Evolutionary conservation across 768 basidiomycete species (phyloP).

Genomic region (Tricholoma bakamatsutake): DNA sequence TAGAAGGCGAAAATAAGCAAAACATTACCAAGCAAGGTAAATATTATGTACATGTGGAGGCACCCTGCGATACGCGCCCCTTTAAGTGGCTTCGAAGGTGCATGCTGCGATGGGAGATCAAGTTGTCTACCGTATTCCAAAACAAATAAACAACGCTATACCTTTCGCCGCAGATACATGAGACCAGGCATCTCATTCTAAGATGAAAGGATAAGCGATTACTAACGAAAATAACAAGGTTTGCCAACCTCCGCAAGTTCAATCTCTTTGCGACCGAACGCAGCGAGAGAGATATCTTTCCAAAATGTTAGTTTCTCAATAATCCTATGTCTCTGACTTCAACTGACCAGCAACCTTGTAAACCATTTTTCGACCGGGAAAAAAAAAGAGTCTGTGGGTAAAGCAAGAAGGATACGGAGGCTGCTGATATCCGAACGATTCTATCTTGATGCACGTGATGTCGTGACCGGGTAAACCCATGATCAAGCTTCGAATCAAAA

Average conservation of each 20-base stretch:
- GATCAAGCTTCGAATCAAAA: no score
- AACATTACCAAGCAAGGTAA: constrained; percentile 1
- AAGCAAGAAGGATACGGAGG: constrained; percentile 17
- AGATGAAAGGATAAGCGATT: constrained; percentile 11
- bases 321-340: neutral
- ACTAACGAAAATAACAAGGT: constrained; percentile 6
- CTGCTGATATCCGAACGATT: constrained; percentile 32
- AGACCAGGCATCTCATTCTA: constrained; percentile 95
- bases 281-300: constrained; percentile 90
- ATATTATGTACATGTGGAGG: constrained; percentile 80
- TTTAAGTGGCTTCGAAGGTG: constrained; percentile 75
- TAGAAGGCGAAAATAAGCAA: constrained; percentile 24
- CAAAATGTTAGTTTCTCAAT: constrained; percentile 8
- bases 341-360: constrained; percentile 85
- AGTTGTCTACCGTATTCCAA: constrained; percentile 8
- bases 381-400: constrained; percentile 11
- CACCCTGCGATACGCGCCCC: constrained; percentile 97
- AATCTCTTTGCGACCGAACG: constrained; percentile 99
- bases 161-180: constrained; percentile 89
- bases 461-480: no score
- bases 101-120: constrained; percentile 50
- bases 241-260: constrained; percentile 88
- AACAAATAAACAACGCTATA: constrained; percentile 22
- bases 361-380: constrained; percentile 47
- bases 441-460: constrained; percentile 29